These are phyloP conservation scores for Xerocomus amazonicus DNA, from an alignment of 1,284 basidiomycete species.

Conservation along the genomic window DNA sequence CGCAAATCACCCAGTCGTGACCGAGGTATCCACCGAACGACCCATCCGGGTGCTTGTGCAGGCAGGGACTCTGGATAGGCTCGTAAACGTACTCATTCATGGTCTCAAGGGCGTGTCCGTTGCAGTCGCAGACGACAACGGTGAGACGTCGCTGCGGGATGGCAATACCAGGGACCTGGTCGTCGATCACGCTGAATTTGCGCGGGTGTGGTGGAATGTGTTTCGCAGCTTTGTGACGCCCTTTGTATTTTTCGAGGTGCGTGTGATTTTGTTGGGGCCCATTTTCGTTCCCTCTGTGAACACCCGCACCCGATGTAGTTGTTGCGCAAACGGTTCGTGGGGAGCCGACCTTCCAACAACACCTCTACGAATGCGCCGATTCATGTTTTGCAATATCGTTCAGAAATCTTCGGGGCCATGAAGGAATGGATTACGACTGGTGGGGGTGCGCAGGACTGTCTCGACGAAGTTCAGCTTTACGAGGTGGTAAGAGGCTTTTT, in stretches of 20 bases:
- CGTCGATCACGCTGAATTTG: conserved; percentile 69
- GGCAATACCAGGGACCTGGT: conserved; percentile 65
- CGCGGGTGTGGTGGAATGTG: conserved; percentile 72
- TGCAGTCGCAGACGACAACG: conserved; percentile 77
- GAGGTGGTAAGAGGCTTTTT: conserved; percentile 57
- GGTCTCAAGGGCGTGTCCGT: conserved; percentile 75
- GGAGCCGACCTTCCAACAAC: conserved; percentile 41
- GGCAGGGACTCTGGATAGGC: conserved; percentile 68
- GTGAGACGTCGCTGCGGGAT: conserved; percentile 70
- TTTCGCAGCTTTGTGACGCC: conserved; percentile 78
- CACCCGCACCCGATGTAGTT: conserved; percentile 47
- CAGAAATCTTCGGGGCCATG: conserved; percentile 60
- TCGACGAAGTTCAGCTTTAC: conserved; percentile 66
- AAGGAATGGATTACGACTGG: conserved; percentile 68
- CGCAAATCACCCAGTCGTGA: conserved; percentile 51
- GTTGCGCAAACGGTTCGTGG: conserved; percentile 67
- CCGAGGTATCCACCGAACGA: conserved; percentile 58
- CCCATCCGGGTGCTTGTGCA: conserved; percentile 72
- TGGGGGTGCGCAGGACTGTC: conserved; percentile 68
- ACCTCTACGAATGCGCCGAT: conserved; percentile 36
- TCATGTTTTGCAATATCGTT: conserved; percentile 43
- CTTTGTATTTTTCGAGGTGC: conserved; percentile 76
- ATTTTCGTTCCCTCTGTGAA: neutral
- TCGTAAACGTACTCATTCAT: conserved; percentile 71
- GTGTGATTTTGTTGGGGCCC: conserved; percentile 14